Base-by-base conservation (phyloP, 345 rosid genomes). In the Pugionium dolabratum region DNA sequence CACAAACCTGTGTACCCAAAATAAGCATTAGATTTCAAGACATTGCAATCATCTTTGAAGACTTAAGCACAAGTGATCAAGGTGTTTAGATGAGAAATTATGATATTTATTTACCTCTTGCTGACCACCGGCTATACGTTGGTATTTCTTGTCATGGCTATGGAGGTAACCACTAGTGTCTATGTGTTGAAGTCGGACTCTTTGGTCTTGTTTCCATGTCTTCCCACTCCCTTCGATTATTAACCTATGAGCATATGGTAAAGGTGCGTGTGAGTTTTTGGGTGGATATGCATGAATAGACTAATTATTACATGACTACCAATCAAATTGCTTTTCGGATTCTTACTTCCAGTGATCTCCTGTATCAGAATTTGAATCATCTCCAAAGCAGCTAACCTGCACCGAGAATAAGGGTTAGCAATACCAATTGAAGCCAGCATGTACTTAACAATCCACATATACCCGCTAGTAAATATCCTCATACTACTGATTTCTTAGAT, bases 41-140 rank as follows among this genome's bases (percentile, higher is more conserved):
- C 32, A 34, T 9, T 7, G 35, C 30, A n/a, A 41, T 27, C 32
- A 27, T 56, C 18, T 32, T 56, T 56, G 28, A 35, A 48, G 39
- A 44, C 4, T 32, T 34, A n/a, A 44, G 5, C 1, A 36, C 9
- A 48, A 35, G 54, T 31, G 1, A 54, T 9, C 4, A 7, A 25
- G 26, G 18, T 18, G 18, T 18, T 18, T 18, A 18, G 31, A 39
- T 51, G 39, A 37, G 27, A 11, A 3, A 30, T 26, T 66, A 7
- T 1, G 41, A 29, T 18, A 5, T 42, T 59, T 35, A 2, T 75
- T 76, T 70, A 91, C 97, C 96, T 95, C 99, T 71, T 95, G 99
- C 73, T 95, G 99, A n/a, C 96, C 97, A 59, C 99, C 99, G 53
- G 98, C 99, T 49, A 91, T 87, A n/a, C 98, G 83, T 64, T 84